Percentiles rank a stretch among this genome's conserved stretches.
Evolutionary conservation across 768 basidiomycete genomes (phyloP).

Genomic region (Tulasnella calospora): DNA sequence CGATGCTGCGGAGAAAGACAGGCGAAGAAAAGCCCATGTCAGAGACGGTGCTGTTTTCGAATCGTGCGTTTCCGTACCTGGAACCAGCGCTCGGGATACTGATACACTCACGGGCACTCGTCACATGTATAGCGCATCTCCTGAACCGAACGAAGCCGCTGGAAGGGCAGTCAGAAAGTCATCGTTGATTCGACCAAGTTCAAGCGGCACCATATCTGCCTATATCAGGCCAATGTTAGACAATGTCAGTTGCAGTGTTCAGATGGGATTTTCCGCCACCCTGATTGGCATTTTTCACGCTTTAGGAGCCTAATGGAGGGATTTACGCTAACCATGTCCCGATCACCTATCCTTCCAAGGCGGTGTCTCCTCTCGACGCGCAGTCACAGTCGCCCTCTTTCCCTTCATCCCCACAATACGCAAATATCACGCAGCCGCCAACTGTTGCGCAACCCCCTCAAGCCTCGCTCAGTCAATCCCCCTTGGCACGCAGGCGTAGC

Average conservation of each 20-base stretch:
- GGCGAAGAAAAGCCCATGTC: conserved; percentile 21
- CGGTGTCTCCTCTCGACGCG: conserved; percentile 17
- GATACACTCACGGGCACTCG: background rate
- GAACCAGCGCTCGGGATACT: background rate
- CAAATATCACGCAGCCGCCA: conserved; percentile 38
- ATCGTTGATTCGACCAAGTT: conserved; percentile 22
- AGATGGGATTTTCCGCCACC: background rate
- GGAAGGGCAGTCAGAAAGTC: background rate
- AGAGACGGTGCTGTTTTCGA: conserved; percentile 24
- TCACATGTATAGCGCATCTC: background rate
- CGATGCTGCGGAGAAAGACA: conserved; percentile 16
- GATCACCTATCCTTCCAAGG: conserved; percentile 3
- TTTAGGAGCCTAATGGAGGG: conserved; percentile 3
- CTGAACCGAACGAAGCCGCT: background rate
- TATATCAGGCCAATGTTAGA: conserved; percentile 24
- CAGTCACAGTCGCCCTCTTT: conserved; percentile 20
- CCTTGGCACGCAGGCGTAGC: conserved; percentile 64
- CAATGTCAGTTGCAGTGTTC: background rate
- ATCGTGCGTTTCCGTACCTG: background rate
- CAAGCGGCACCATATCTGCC: conserved; percentile 26
- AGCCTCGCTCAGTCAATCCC: conserved; percentile 76
- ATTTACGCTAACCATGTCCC: conserved; percentile 30
- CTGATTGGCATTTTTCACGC: background rate
- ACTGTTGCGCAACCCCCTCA: conserved; percentile 64
- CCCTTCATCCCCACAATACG: conserved; percentile 28